Evolutionary conservation across 1,284 basidiomycete species (phyloP), one percentile per base, ranked within the genome.

Genomic region (Leccinum ambiguum): DNA sequence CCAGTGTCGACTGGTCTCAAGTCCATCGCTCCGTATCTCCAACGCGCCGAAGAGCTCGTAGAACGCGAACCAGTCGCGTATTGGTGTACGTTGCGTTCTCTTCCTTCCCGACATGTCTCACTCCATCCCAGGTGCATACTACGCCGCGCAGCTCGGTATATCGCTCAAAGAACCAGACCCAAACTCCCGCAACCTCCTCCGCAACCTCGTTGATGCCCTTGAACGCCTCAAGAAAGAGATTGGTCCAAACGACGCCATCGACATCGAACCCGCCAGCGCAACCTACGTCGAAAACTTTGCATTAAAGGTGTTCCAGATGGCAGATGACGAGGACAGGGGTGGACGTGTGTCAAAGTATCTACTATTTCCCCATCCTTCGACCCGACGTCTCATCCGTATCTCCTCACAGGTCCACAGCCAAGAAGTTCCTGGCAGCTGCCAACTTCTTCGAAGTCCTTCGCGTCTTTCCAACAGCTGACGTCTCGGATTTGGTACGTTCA

Each of bases 231-330:
- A 97, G 79, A 77, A 79, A 5, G 84, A 88, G 10, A 85, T 97
- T 18, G 86, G 86, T 0, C 79, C 85, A 18, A 89, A 90, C 68
- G 95, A 97, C 73, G 90, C 93, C 2, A 85, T 98, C 65, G 90
- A 92, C 65, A 86, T 90, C 69, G 94, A 97, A 71, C 80, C 85
- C 2, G 94, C 88, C 0, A 93, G 92, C 61, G 85, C 89, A 1
- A 94, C 95, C 4, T 96, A 96, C 74, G 86, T 98, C 36, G 95
- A 97, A 79, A 96, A 96, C 79, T 98, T 98, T 81, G 96, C 94
- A 1, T 79, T 97, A 43, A 91, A 86, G 68, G 88, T 98, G 30
- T 99, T 98, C 77, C 80, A 83, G 10, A 82, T 84, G 63, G 96
- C 97, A n/a, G 96, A 99, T 75, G 90, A 92, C 69, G 93, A 96